phyloP scores from a whole-genome alignment of 768 basidiomycete genomes.

The Amanita inopinata region DNA sequence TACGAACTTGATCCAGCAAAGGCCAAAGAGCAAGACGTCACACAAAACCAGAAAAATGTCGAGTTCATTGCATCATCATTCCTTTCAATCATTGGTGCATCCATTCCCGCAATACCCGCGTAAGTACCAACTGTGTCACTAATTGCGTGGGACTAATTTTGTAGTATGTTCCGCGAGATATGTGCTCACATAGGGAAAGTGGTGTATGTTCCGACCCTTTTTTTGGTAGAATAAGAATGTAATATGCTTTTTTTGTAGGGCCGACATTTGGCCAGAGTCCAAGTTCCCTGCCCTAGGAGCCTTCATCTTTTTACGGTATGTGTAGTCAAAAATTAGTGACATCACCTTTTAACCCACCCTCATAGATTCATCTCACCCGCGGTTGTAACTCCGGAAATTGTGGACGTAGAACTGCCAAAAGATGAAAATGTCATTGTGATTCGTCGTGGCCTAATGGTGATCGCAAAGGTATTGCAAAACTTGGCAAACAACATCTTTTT shows the following conservation, averaged over 20 bases:
- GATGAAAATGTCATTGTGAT: constrained; percentile 42
- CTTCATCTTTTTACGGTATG: constrained; percentile 81
- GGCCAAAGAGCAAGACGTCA: constrained; percentile 46
- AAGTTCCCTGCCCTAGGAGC: constrained; percentile 80
- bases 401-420: constrained; percentile 73
- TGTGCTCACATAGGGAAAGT: constrained; percentile 70
- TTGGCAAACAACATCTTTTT: constrained; percentile 92
- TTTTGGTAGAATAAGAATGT: constrained; percentile 3
- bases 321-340: too few species aligned
- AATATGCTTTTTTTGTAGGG: constrained; percentile 22
- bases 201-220: constrained; percentile 46
- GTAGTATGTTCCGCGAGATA: constrained; percentile 79
- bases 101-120: constrained; percentile 64
- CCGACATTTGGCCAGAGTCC: constrained; percentile 65
- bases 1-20: constrained; percentile 73
- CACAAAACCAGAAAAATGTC: constrained; percentile 61
- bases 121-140: constrained; percentile 29
- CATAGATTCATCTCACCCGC: constrained; percentile 84
- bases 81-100: constrained; percentile 63
- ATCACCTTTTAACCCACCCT: background rate
- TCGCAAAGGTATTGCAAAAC: constrained; percentile 90
- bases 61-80: constrained; percentile 68
- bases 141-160: constrained; percentile 8
- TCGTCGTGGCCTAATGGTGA: constrained; percentile 73
- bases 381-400: constrained; percentile 73